These are phyloP conservation scores for Metschnikowia corniflorae DNA, from an alignment of 805 yeast species.

Conservation along the genomic window DNA sequence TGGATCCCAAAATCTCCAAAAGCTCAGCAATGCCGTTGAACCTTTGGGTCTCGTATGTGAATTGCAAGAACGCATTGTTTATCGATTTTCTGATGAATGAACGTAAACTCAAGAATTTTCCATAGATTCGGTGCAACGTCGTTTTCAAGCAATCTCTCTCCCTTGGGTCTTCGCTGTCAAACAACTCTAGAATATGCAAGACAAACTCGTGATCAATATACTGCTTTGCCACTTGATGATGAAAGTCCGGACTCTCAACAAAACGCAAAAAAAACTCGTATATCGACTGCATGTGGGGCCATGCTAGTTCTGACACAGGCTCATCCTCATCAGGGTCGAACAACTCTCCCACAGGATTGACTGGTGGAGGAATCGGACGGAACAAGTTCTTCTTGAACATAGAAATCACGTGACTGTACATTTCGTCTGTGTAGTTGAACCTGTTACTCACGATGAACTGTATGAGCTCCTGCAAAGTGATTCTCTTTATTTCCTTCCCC, in stretches of 20 bases:
- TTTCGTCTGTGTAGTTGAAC: slow-evolving; percentile 82
- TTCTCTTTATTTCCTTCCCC: slow-evolving; percentile 88
- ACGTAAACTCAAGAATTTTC: slow-evolving; percentile 85
- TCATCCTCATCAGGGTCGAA: slow-evolving; percentile 99
- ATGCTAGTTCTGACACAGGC: slow-evolving; percentile 91
- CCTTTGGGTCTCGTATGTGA: slow-evolving; percentile 90
- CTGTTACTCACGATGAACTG: slow-evolving; percentile 82
- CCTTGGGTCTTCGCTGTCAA: slow-evolving; percentile 94
- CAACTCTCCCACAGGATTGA: slow-evolving; percentile 92
- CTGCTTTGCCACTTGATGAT: slow-evolving; percentile 88
- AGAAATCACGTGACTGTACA: slow-evolving; percentile 80
- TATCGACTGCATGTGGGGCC: slow-evolving; percentile 98
- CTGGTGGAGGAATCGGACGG: slow-evolving; percentile 97
- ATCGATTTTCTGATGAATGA: slow-evolving; percentile 89
- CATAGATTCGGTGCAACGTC: slow-evolving; percentile 92
- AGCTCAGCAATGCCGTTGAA: slow-evolving; percentile 95
- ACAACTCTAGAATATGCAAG: slow-evolving; percentile 74
- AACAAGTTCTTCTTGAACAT: slow-evolving; percentile 90
- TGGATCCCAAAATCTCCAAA: slow-evolving; percentile 90
- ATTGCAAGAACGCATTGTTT: slow-evolving; percentile 87
- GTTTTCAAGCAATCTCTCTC: slow-evolving; percentile 95
- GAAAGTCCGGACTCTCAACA: slow-evolving; percentile 91
- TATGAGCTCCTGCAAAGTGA: slow-evolving; percentile 83
- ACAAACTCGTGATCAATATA: slow-evolving; percentile 91
- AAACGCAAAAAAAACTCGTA: slow-evolving; percentile 92